A percentile compares a stretch with the other conserved stretches of the same genome.
These are phyloP conservation scores for Catenaria anguillulae DNA, from an alignment of 371 early-diverging fungal genomes.

Conservation along the genomic window DNA sequence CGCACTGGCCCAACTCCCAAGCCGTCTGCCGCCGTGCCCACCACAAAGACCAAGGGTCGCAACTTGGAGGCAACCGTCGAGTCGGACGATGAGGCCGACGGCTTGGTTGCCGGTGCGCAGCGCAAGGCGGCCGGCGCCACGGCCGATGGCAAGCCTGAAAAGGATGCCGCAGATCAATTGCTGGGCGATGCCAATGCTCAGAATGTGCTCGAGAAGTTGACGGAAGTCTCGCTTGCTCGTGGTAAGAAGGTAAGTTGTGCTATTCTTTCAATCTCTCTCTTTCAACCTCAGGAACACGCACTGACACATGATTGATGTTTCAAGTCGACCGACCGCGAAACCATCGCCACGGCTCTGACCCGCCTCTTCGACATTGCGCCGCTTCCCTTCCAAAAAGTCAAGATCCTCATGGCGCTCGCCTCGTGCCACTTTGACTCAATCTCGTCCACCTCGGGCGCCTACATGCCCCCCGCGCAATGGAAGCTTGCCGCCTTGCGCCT, in stretches of 20 bases:
- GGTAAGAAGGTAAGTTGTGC: constrained; percentile 66
- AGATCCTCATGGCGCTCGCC: constrained; percentile 71
- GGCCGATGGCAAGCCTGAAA: constrained; percentile 43
- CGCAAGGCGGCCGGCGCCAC: constrained; percentile 78
- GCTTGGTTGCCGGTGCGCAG: constrained; percentile 59
- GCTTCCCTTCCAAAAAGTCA: constrained; percentile 65
- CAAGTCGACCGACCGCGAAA: constrained; percentile 67
- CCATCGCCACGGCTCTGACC: constrained; percentile 53
- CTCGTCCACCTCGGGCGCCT: constrained; percentile 35
- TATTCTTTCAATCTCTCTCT: constrained; percentile 14
- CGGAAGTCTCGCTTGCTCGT: constrained; percentile 64
- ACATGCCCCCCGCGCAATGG: constrained; percentile 67
- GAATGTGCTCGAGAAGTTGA: constrained; percentile 62
- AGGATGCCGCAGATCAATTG: constrained; percentile 8
- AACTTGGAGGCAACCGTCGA: constrained; percentile 24
- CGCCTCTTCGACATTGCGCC: constrained; percentile 45
- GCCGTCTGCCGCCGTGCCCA: neutral
- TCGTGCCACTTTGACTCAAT: constrained; percentile 82
- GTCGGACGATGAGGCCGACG: constrained; percentile 70
- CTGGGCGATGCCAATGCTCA: constrained; percentile 42
- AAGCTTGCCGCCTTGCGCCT: constrained; percentile 53
- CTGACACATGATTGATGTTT: too few species aligned
- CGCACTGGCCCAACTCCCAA: constrained; percentile 5
- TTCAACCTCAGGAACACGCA: constrained; percentile 1
- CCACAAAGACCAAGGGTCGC: neutral